Base-by-base conservation (phyloP, 2,329 filamentous ascomycete genomes). In the Pestalotiopsis sp. region DNA sequence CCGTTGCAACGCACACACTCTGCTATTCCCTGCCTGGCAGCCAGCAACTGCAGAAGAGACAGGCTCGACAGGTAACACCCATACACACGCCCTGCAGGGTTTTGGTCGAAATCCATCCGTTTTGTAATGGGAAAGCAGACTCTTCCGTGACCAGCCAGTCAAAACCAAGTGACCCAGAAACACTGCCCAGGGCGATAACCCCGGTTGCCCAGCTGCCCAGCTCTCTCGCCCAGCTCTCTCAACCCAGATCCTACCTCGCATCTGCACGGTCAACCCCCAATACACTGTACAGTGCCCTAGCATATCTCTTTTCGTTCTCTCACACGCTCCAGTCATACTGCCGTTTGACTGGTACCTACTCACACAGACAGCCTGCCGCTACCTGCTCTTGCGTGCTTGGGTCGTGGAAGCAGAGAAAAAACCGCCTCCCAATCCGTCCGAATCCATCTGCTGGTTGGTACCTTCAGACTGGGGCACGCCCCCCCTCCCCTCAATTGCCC, bases 1-100 rank as follows among this genome's bases (percentile, higher is more conserved):
- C 59, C 59, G 36, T 62, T 62, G 59, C 59, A 20, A 62, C 59
- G 36, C 59, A 62, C 25, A 38, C 59, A 23, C 45, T 9, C 11
- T 52, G 17, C 20, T 52, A 36, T 52, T 52, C 45, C 17, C 41
- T 45, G 41, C 41, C 45, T 52, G 17, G 45, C 45, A 52, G n/a
- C 13, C 41, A 49, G 14, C 41, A 49, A 31, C 27, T 31, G 27
- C 27, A 31, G 31, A 23, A 23, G 23, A 23, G 23, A 49, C 41
- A n/a, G 17, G 39, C 39, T 4, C 4, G 13, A 45, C 41, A 49
- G 13, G 45, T 20, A 52, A 17, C 17, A 20, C 20, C 17, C 17
- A 49, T 14, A 14, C 41, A 45, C 41, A 9, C 45, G 45, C 45
- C 45, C 20, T 23, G 45, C 45, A 52, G 45, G 45, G 45, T 52